Conservation (phyloP, 192 early-diverging fungal species). For the Mortierella antarctica region DNA sequence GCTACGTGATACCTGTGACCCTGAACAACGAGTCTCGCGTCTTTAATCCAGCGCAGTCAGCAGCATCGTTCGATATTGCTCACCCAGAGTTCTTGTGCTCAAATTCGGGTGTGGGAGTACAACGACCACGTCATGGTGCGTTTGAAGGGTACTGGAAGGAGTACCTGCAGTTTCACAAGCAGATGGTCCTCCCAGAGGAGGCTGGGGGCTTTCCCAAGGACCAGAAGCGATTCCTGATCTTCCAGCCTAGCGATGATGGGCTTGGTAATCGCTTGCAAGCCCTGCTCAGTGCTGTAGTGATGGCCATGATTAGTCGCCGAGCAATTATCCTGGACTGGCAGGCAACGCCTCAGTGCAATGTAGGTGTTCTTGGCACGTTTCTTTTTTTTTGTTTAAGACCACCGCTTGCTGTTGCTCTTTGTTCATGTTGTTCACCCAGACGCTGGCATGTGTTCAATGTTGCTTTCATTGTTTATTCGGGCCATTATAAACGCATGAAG, state of each 20-base stretch:
- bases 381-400: neutral
- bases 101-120: conserved; percentile 10
- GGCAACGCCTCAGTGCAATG: conserved; percentile 48
- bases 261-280: conserved; percentile 47
- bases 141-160: conserved; percentile 51
- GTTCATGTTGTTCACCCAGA: no score
- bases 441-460: no score
- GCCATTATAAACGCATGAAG: neutral
- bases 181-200: conserved; percentile 30
- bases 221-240: conserved; percentile 34
- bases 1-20: conserved; percentile 41
- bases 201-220: conserved; percentile 22
- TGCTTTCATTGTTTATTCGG: neutral
- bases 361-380: conserved; percentile 24
- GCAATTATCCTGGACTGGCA: conserved; percentile 47
- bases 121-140: conserved; percentile 5
- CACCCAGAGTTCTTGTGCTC: conserved; percentile 41
- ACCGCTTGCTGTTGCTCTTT: no score
- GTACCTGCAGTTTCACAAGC: conserved; percentile 36
- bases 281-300: conserved; percentile 36
- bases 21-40: conserved; percentile 27
- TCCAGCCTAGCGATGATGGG: conserved; percentile 49
- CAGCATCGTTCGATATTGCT: conserved; percentile 29
- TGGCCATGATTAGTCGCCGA: conserved; percentile 39
- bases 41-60: conserved; percentile 25